A percentile compares a stretch with the other conserved stretches of the same genome.
These are phyloP conservation scores for Zoysia pacifica DNA, from an alignment of 176 grass and related monocot genomes.

Conservation along the genomic window DNA sequence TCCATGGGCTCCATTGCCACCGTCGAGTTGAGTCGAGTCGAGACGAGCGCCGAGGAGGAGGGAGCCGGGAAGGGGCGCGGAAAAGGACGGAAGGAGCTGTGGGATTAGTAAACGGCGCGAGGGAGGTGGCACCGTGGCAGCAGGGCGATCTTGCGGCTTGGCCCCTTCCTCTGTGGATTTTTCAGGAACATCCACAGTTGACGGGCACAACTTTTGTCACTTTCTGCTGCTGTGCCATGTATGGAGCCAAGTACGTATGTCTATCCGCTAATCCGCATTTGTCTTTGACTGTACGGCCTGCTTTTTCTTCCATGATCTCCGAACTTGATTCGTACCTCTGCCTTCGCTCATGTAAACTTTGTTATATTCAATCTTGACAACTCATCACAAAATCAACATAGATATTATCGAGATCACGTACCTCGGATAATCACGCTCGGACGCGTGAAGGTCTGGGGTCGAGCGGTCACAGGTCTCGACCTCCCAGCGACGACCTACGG, in stretches of 20 bases:
- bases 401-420: no score
- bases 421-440: no score
- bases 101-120: conserved; percentile 18
- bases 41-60: neutral
- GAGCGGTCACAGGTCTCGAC: no score
- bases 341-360: no score
- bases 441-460: no score
- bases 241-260: neutral
- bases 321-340: no score
- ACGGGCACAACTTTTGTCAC: neutral
- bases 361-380: no score
- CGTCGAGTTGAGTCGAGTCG: neutral
- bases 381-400: no score
- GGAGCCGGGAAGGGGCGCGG: neutral
- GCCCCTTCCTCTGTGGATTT: neutral
- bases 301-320: neutral
- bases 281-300: neutral
- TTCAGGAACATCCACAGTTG: neutral
- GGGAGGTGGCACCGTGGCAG: neutral
- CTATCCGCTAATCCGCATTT: neutral
- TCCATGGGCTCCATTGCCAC: conserved; percentile 52
- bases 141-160: neutral
- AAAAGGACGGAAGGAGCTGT: conserved; percentile 2
- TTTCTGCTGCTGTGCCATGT: neutral
- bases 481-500: no score